Evolutionary conservation across 805 yeast genomes (phyloP).

Genomic region (Brettanomyces sp.): DNA sequence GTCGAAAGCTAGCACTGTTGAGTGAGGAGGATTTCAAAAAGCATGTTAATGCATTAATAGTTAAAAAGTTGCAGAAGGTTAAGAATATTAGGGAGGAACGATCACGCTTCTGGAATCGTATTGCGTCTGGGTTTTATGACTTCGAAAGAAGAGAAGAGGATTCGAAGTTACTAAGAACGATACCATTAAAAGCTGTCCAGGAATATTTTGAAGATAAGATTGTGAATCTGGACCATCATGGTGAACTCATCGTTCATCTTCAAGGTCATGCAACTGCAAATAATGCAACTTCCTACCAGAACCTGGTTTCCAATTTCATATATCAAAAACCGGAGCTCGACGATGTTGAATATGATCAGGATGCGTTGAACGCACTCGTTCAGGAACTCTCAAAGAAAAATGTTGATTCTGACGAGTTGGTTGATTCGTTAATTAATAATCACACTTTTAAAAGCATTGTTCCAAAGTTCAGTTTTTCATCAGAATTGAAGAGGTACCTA

Average conservation of each 20-base stretch:
- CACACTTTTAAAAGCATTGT: constrained; percentile 9
- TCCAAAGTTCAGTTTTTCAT: constrained; percentile 11
- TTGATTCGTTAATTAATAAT: neutral
- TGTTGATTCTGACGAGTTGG: no score
- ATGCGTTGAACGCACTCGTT: constrained; percentile 8
- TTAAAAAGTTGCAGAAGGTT: constrained; percentile 57
- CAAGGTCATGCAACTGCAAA: constrained; percentile 37
- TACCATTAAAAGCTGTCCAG: constrained; percentile 50
- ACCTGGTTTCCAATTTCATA: constrained; percentile 21
- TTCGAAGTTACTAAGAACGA: constrained; percentile 42
- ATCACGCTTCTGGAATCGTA: constrained; percentile 51
- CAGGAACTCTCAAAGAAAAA: neutral
- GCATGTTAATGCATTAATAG: constrained; percentile 60
- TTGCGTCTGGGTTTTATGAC: constrained; percentile 72
- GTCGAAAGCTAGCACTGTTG: constrained; percentile 38
- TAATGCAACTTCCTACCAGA: constrained; percentile 14
- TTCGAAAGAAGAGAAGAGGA: constrained; percentile 50
- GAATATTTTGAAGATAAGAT: constrained; percentile 43
- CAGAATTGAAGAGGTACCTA: constrained; percentile 11
- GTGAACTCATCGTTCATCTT: constrained; percentile 51
- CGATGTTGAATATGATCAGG: constrained; percentile 17
- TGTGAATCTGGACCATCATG: constrained; percentile 14
- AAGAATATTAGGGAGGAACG: constrained; percentile 78
- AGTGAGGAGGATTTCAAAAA: constrained; percentile 55
- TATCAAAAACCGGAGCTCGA: constrained; percentile 20